These are phyloP conservation scores for Sarocladium oryzae DNA, from an alignment of 2,329 filamentous ascomycete species.

Conservation along the genomic window DNA sequence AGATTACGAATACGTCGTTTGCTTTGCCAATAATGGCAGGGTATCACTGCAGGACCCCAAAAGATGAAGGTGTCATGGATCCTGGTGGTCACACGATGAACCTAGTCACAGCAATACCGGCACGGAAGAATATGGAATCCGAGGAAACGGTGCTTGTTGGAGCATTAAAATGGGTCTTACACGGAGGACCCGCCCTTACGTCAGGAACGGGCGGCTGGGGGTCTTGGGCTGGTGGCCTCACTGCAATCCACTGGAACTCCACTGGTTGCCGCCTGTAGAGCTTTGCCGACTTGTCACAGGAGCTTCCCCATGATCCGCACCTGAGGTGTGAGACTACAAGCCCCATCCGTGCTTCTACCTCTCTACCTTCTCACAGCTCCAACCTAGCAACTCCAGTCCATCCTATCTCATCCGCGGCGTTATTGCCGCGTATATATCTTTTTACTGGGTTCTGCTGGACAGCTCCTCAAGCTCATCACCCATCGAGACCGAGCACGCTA, in stretches of 20 bases:
- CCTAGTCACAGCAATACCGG: not conserved
- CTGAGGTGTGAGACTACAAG: not conserved
- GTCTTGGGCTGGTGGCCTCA: not conserved
- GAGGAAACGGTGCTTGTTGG: not conserved
- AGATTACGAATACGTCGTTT: constrained; percentile 1
- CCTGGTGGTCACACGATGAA: not conserved
- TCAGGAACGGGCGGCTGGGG: constrained; percentile 4
- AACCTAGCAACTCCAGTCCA: not conserved
- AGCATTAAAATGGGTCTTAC: not conserved
- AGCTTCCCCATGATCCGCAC: constrained; percentile 6
- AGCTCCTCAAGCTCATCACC: not conserved
- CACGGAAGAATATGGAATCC: not conserved
- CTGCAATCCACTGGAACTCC: not conserved
- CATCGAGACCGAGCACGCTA: not conserved
- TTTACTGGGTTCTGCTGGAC: not conserved
- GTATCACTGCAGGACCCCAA: not conserved
- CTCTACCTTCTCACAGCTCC: not conserved
- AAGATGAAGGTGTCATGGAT: constrained; percentile 5
- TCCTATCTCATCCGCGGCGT: not conserved
- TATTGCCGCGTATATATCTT: not conserved
- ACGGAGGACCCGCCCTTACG: not conserved
- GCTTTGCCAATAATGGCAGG: not conserved
- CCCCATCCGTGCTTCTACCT: not conserved
- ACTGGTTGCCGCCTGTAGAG: not conserved
- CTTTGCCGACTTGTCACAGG: not conserved